Evolutionary conservation across 257 asterid species (phyloP), one percentile per base, ranked within the genome.

Genomic region (Jasminum sambac): DNA sequence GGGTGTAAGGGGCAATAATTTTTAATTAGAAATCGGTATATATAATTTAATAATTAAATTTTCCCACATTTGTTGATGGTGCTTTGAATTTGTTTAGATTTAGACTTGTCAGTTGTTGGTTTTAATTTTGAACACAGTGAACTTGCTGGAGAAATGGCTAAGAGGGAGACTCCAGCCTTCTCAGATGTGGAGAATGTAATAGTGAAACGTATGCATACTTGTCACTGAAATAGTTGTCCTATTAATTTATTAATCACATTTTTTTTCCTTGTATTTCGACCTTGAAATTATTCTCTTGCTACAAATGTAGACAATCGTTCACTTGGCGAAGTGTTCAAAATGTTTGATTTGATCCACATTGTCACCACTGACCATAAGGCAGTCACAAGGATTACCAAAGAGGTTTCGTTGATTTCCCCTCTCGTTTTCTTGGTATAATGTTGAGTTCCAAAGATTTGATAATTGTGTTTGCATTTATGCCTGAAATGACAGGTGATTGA

Each of bases 331-430:
- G 99, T 89, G 69, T 94, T 94, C 91, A 91, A 89, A 84, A 50
- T 94, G 85, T 94, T 94, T 75, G 96, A 94, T 80, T 82, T 94
- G 75, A 94, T 94, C 75, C 96, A 91, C 78, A 65, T 85, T 70
- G 78, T 94, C 66, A 89, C 97, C 3, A 88, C 97, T 21, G 92
- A 91, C 82, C 99, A 91, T 72, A 71, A 81, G 80, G 86, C 96
- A 63, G 90, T 94, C 73, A 70, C 95, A 52, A 86, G 93, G 78
- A 89, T 93, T 78, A 89, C 96, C 74, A 86, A 84, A 84, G 98
- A 93, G 97, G 97, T 90, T 66, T 30, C 2, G 63, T 10, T 21
- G 2, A 39, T 57, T 57, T 62, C 16, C 60, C 16, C 60, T 44
- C 69, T 14, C 1, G 36, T 30, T 30, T 30, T 30, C 66, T 46